phyloP scores from a whole-genome alignment of 1,284 basidiomycete species.

The Pseudozyma hubeiensis region DNA sequence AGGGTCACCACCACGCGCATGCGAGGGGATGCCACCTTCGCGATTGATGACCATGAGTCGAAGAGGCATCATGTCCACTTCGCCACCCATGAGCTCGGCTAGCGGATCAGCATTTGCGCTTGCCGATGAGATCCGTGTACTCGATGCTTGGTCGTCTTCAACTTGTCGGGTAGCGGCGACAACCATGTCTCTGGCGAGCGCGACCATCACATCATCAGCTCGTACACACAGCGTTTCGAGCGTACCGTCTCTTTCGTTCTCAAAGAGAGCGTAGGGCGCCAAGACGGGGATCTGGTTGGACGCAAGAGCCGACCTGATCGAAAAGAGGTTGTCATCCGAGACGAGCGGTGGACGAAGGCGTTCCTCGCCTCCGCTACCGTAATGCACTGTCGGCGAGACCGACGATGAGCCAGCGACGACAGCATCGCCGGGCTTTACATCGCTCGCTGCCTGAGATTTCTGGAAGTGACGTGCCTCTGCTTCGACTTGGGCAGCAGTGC shows the following conservation, averaged over 20 bases:
- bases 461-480: conserved; percentile 29
- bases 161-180: conserved; percentile 53
- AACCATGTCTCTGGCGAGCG: conserved; percentile 87
- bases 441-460: conserved; percentile 10
- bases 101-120: conserved; percentile 17
- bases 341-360: conserved; percentile 69
- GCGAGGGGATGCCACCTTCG: conserved; percentile 96
- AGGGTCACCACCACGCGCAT: conserved; percentile 91
- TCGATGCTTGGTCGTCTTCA: neutral
- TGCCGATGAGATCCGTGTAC: neutral
- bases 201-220: conserved; percentile 89
- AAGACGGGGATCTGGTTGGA: conserved; percentile 96
- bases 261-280: conserved; percentile 91
- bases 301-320: conserved; percentile 86
- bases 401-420: conserved; percentile 25
- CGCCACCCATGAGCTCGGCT: conserved; percentile 34
- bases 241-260: conserved; percentile 71
- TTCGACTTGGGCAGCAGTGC: conserved; percentile 33
- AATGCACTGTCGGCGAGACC: conserved; percentile 27
- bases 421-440: conserved; percentile 7
- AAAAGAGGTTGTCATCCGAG: conserved; percentile 79
- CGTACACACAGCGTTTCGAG: conserved; percentile 84
- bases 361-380: conserved; percentile 32
- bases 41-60: conserved; percentile 97
- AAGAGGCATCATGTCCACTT: conserved; percentile 73